phyloP scores from a whole-genome alignment of 2,329 filamentous ascomycete genomes.

The Paraphaeosphaeria sporulosa region DNA sequence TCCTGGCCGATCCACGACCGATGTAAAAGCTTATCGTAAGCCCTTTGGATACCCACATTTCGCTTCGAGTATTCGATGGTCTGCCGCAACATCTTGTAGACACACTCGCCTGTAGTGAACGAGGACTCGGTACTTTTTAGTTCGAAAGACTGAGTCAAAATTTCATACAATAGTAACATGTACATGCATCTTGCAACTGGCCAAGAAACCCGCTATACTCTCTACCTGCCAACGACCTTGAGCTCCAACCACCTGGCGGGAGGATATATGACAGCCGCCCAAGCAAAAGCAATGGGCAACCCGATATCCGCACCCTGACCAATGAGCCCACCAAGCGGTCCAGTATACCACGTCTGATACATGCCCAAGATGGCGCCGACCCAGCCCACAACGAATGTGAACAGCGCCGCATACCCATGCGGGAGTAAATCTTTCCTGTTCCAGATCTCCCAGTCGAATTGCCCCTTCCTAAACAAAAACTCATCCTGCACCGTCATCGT shows the following conservation, averaged over 20 bases:
- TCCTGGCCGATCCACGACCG: background rate
- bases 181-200: background rate
- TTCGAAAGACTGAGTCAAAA: slow-evolving; percentile 5
- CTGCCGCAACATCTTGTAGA: background rate
- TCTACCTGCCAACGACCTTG: slow-evolving; percentile 27
- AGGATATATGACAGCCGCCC: slow-evolving; percentile 63
- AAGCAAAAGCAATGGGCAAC: slow-evolving; percentile 62
- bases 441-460: slow-evolving; percentile 34
- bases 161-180: background rate
- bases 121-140: background rate
- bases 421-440: slow-evolving; percentile 29
- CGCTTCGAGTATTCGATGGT: background rate
- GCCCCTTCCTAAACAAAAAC: slow-evolving; percentile 28
- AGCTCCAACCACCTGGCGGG: slow-evolving; percentile 62
- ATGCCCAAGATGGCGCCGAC: slow-evolving; percentile 31
- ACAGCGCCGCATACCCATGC: slow-evolving; percentile 29
- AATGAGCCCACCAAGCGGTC: slow-evolving; percentile 28
- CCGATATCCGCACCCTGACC: slow-evolving; percentile 61
- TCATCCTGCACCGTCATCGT: slow-evolving; percentile 31
- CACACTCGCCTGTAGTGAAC: too few relatives aligned
- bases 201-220: background rate
- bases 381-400: slow-evolving; percentile 32
- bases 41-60: background rate
- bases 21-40: background rate
- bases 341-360: slow-evolving; percentile 35